Percentiles rank a stretch among this genome's conserved stretches.
These are phyloP conservation scores for Clarireedia monteithiana DNA, from an alignment of 2,329 filamentous ascomycete genomes.

Conservation along the genomic window DNA sequence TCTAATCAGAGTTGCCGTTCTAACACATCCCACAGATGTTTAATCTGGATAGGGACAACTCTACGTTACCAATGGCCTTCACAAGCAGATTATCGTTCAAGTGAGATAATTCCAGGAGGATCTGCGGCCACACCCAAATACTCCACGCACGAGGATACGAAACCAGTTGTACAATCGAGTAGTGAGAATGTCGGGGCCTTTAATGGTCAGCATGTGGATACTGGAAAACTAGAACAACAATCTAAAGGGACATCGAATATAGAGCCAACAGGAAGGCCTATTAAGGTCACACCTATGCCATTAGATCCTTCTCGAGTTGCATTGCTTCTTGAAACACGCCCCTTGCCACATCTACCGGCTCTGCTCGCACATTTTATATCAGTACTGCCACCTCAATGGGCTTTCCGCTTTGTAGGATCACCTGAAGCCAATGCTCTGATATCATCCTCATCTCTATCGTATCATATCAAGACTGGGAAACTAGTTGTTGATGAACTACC, in stretches of 20 bases:
- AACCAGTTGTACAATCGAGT: neutral
- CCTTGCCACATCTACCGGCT: constrained; percentile 41
- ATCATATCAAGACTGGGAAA: constrained; percentile 23
- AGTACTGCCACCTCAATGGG: constrained; percentile 48
- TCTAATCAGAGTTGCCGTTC: neutral
- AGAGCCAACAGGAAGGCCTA: neutral
- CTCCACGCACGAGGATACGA: neutral
- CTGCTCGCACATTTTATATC: constrained; percentile 47
- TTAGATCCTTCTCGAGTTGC: constrained; percentile 44
- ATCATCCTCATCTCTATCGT: constrained; percentile 33
- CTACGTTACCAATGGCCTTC: neutral
- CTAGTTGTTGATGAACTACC: constrained; percentile 32
- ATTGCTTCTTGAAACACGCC: constrained; percentile 46
- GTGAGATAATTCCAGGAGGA: neutral
- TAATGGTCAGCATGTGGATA: neutral
- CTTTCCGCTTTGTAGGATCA: constrained; percentile 47
- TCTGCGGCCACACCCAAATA: neutral
- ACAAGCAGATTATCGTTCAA: neutral
- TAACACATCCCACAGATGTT: neutral
- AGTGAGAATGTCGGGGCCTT: neutral
- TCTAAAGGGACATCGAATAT: neutral
- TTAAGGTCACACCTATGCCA: neutral
- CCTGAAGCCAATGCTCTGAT: constrained; percentile 37
- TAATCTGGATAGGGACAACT: neutral
- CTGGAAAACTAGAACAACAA: neutral